phyloP scores from a whole-genome alignment of 2,329 filamentous ascomycete species.

The Ophiostoma sp. region DNA sequence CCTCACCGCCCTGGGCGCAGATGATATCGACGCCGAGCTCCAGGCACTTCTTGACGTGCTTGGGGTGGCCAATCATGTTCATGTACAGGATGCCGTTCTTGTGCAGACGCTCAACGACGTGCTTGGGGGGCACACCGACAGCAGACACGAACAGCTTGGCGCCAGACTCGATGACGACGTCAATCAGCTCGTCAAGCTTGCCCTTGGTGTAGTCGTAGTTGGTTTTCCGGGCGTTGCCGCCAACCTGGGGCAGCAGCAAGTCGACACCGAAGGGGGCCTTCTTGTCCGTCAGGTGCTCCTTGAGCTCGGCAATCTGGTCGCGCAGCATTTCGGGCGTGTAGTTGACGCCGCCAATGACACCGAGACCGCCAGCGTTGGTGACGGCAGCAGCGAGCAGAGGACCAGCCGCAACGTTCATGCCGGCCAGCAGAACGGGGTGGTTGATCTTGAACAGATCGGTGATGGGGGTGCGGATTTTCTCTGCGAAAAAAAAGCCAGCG shows the following conservation, averaged over 20 bases:
- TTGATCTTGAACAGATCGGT: conserved; percentile 98
- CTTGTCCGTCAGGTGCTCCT: conserved; percentile 84
- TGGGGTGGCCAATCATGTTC: conserved; percentile 99
- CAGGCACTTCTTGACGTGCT: conserved; percentile 96
- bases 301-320: conserved; percentile 93
- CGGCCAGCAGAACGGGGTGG: conserved; percentile 91
- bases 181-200: conserved; percentile 86
- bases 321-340: conserved; percentile 97
- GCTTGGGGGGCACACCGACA: conserved; percentile 87
- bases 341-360: conserved; percentile 91
- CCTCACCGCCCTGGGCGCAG: conserved; percentile 97
- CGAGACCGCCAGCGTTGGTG: conserved; percentile 92
- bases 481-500: conserved; percentile 44
- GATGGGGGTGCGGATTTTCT: conserved; percentile 84
- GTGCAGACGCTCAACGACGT: conserved; percentile 88
- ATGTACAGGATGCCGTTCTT: conserved; percentile 87
- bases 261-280: conserved; percentile 95
- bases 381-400: conserved; percentile 95
- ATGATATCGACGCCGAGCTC: conserved; percentile 93
- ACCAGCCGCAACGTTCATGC: conserved; percentile 98
- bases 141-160: conserved; percentile 95
- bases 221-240: conserved; percentile 90
- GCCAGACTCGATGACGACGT: conserved; percentile 89
- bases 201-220: conserved; percentile 99
- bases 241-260: conserved; percentile 89